Percentiles rank a stretch among this genome's conserved stretches.
These are phyloP conservation scores for Venturia aucupariae DNA, from an alignment of 2,329 filamentous ascomycete species.

Conservation along the genomic window DNA sequence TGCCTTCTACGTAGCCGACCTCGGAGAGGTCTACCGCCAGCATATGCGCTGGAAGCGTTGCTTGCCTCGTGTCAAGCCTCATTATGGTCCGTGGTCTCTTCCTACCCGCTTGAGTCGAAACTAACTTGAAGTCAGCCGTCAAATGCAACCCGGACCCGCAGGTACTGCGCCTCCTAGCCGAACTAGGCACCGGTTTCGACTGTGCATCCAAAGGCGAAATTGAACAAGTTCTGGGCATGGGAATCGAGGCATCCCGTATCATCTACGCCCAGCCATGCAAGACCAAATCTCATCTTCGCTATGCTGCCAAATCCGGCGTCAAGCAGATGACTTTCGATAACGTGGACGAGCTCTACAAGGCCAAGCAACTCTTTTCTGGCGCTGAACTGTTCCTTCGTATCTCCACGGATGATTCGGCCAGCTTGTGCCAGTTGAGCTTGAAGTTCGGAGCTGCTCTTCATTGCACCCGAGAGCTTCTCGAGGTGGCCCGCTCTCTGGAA, in stretches of 20 bases:
- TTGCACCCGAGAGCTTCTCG: constrained; percentile 65
- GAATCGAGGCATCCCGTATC: constrained; percentile 79
- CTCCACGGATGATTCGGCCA: constrained; percentile 89
- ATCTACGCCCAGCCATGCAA: constrained; percentile 99
- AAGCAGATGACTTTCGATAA: constrained; percentile 99
- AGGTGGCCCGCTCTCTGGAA: constrained; percentile 68
- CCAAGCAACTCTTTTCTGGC: constrained; percentile 79
- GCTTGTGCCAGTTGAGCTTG: constrained; percentile 87
- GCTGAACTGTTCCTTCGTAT: constrained; percentile 93
- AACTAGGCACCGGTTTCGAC: constrained; percentile 90
- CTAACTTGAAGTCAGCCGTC: constrained; percentile 55
- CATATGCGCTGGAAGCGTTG: constrained; percentile 97
- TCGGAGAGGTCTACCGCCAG: constrained; percentile 98
- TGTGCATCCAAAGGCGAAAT: constrained; percentile 98
- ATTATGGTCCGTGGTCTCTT: constrained; percentile 62
- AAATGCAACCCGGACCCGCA: constrained; percentile 96
- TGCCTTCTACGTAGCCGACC: constrained; percentile 95
- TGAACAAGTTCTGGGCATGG: constrained; percentile 76
- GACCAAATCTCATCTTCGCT: constrained; percentile 95
- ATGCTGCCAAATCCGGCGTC: constrained; percentile 73
- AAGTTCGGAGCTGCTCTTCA: constrained; percentile 94
- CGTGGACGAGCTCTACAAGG: constrained; percentile 94
- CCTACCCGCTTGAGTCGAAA: neutral
- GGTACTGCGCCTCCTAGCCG: constrained; percentile 78
- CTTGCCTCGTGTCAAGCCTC: constrained; percentile 83